These are phyloP conservation scores for Phytophthora hibernalis DNA, from an alignment of 352 stramenopile species.

Conservation along the genomic window DNA sequence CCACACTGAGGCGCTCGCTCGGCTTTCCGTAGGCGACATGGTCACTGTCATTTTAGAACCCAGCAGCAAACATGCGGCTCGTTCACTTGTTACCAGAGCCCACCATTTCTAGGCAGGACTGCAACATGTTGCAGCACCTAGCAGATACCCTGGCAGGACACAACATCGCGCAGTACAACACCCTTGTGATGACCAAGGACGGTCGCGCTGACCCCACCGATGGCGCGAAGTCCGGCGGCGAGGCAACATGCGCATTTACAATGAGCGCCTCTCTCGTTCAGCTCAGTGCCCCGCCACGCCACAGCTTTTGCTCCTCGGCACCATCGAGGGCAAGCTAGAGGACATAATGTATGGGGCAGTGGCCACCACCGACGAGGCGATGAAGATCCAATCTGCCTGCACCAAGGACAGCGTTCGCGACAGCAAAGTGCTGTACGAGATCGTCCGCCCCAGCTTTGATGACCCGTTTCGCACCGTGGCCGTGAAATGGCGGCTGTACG, in stretches of 20 bases:
- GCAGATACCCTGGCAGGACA: constrained; percentile 49
- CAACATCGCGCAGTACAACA: constrained; percentile 65
- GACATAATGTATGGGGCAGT: constrained; percentile 59
- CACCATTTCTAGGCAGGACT: constrained; percentile 42
- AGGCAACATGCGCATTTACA: constrained; percentile 47
- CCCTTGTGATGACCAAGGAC: constrained; percentile 51
- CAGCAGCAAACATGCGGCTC: constrained; percentile 33
- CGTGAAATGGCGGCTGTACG: constrained; percentile 50
- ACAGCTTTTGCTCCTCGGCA: constrained; percentile 50
- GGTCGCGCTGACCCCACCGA: constrained; percentile 41
- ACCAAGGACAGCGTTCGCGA: constrained; percentile 56
- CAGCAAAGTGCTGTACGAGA: constrained; percentile 54
- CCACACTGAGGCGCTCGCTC: constrained; percentile 10
- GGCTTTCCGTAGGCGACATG: constrained; percentile 1
- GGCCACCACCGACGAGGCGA: constrained; percentile 49
- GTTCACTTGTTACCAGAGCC: constrained; percentile 41
- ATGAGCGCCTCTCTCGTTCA: constrained; percentile 26
- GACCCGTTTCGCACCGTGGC: constrained; percentile 59
- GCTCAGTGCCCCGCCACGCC: constrained; percentile 38
- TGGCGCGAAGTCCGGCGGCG: constrained; percentile 50
- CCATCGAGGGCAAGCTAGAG: constrained; percentile 48
- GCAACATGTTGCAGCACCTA: constrained; percentile 41
- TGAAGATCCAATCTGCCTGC: constrained; percentile 58
- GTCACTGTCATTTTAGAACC: constrained; percentile 27
- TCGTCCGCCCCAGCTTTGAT: constrained; percentile 55